Conservation (phyloP, 352 stramenopile species). For the Pythium guiyangense region DNA sequence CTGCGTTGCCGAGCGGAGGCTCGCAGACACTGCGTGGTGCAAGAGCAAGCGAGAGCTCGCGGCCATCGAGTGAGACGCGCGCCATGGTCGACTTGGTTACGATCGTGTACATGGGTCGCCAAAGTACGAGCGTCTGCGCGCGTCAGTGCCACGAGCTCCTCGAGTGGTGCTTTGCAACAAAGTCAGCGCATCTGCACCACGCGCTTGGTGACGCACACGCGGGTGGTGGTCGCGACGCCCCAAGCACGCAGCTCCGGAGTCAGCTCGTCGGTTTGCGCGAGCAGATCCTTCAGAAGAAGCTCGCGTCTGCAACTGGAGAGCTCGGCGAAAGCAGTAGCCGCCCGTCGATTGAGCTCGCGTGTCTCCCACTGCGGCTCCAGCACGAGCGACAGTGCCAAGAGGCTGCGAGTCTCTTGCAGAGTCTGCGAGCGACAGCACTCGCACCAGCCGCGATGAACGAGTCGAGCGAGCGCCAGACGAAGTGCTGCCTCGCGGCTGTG, state of each 20-base stretch:
- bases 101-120: slow-evolving; percentile 29
- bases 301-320: slow-evolving; percentile 4
- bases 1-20: slow-evolving; percentile 4
- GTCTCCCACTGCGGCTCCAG: slow-evolving; percentile 7
- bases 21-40: background rate
- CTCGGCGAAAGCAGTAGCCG: background rate
- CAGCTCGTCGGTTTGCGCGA: slow-evolving; percentile 22
- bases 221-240: background rate
- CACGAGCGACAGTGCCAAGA: background rate
- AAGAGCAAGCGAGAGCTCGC: slow-evolving; percentile 4
- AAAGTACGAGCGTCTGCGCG: slow-evolving; percentile 13
- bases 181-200: background rate
- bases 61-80: slow-evolving; percentile 5
- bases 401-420: background rate
- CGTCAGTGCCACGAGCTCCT: slow-evolving; percentile 31
- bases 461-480: background rate
- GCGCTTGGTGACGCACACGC: background rate
- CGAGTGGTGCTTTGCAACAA: slow-evolving; percentile 21
- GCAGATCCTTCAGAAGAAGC: slow-evolving; percentile 9
- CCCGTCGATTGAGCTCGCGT: background rate
- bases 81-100: slow-evolving; percentile 21
- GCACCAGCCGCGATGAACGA: no score
- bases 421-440: background rate
- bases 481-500: slow-evolving; percentile 3
- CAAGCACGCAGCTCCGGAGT: slow-evolving; percentile 4